These are phyloP conservation scores for Phycomyces blakesleeanus DNA, from an alignment of 192 early-diverging fungal genomes.

Conservation along the genomic window DNA sequence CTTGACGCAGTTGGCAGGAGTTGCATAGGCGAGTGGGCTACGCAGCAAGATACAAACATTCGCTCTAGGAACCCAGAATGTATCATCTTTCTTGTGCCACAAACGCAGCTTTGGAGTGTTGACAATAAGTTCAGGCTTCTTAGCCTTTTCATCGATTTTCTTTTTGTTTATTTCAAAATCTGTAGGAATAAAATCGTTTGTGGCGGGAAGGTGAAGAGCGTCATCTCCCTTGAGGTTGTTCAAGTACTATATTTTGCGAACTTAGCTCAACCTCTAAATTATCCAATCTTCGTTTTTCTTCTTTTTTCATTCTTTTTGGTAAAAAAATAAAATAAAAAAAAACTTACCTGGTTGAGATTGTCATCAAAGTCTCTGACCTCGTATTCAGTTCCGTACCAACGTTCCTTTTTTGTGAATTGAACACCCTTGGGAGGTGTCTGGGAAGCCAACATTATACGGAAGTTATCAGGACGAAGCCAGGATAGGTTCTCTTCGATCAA, in stretches of 20 bases:
- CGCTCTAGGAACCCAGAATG: slow-evolving; percentile 87
- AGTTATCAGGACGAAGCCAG: slow-evolving; percentile 61
- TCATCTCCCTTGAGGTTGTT: slow-evolving; percentile 42
- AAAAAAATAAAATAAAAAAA: too few species aligned
- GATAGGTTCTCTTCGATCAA: slow-evolving; percentile 61
- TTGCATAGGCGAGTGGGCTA: slow-evolving; percentile 75
- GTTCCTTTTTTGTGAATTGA: slow-evolving; percentile 54
- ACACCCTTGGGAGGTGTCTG: slow-evolving; percentile 42
- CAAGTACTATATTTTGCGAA: slow-evolving; percentile 36
- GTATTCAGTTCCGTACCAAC: slow-evolving; percentile 85
- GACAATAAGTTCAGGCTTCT: slow-evolving; percentile 51
- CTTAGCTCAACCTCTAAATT: background rate
- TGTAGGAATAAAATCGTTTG: slow-evolving; percentile 84
- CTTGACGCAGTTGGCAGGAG: slow-evolving; percentile 67
- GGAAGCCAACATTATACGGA: slow-evolving; percentile 51
- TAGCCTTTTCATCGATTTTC: slow-evolving; percentile 24
- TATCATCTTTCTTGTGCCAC: slow-evolving; percentile 96
- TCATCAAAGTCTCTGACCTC: slow-evolving; percentile 55
- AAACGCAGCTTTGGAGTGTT: slow-evolving; percentile 61
- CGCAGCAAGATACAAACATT: slow-evolving; percentile 67
- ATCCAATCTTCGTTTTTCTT: background rate
- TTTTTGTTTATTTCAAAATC: slow-evolving; percentile 66
- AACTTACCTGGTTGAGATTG: slow-evolving; percentile 47
- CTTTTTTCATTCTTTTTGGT: too few species aligned
- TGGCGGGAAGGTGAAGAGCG: slow-evolving; percentile 62